Percentiles rank a stretch among this genome's conserved stretches.
phyloP scores from a whole-genome alignment of 352 stramenopile genomes.

The Pythium oligandrum region DNA sequence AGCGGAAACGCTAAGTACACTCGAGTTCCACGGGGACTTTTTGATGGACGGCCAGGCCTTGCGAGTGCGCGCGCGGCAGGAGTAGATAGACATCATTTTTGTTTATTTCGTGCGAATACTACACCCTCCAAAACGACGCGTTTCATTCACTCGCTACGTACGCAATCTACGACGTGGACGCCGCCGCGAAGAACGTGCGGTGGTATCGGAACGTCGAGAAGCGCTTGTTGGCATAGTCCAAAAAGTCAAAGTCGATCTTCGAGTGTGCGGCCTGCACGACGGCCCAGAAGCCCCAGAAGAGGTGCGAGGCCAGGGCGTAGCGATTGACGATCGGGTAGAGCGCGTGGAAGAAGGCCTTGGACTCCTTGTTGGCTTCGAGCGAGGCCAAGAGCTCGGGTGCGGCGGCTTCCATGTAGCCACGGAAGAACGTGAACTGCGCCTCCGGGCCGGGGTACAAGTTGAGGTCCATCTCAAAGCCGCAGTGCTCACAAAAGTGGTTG shows the following conservation, averaged over 20 bases:
- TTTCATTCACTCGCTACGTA: too few relatives aligned
- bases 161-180: too few relatives aligned
- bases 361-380: constrained; percentile 65
- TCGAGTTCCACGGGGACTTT: background rate
- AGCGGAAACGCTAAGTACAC: constrained; percentile 71
- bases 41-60: constrained; percentile 2
- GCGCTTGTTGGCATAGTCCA: constrained; percentile 79
- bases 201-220: constrained; percentile 81
- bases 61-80: too few relatives aligned
- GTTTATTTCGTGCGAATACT: too few relatives aligned
- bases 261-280: constrained; percentile 88
- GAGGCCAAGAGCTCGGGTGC: constrained; percentile 54
- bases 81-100: too few relatives aligned
- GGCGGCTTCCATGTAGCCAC: constrained; percentile 74
- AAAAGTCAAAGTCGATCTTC: constrained; percentile 89
- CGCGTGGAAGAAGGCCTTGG: constrained; percentile 79
- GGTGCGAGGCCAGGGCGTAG: constrained; percentile 87
- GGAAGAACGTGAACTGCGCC: constrained; percentile 84
- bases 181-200: constrained; percentile 38
- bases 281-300: constrained; percentile 94
- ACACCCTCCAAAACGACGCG: too few relatives aligned
- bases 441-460: constrained; percentile 75
- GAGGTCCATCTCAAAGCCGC: constrained; percentile 91
- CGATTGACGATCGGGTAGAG: constrained; percentile 82
- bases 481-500: constrained; percentile 95